Conservation (phyloP, 768 basidiomycete genomes). For the Pulveroboletus ravenelii region DNA sequence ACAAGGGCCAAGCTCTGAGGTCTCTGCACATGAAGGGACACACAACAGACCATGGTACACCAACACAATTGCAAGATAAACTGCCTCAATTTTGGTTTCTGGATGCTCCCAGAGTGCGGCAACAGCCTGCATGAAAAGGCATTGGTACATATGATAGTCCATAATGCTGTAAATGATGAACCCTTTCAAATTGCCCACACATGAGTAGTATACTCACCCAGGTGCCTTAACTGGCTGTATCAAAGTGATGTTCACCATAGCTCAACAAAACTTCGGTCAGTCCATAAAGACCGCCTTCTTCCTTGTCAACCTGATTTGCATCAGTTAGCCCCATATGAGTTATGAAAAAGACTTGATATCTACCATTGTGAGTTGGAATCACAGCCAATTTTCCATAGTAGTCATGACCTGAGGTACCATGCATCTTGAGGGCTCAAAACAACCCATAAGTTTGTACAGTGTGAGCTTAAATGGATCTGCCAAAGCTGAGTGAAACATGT, state of each 20-base stretch:
- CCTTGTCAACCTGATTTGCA: constrained; percentile 61
- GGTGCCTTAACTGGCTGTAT: constrained; percentile 57
- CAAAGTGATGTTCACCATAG: constrained; percentile 81
- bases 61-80: constrained; percentile 88
- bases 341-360: neutral
- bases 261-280: constrained; percentile 71
- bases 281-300: constrained; percentile 72
- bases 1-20: constrained; percentile 82
- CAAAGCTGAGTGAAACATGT: constrained; percentile 83
- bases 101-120: constrained; percentile 85
- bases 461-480: constrained; percentile 96
- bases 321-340: constrained; percentile 9
- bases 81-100: constrained; percentile 87
- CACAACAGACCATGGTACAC: constrained; percentile 91
- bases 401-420: constrained; percentile 79
- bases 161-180: constrained; percentile 31
- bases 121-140: constrained; percentile 56
- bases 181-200: constrained; percentile 93
- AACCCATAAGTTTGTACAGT: constrained; percentile 92
- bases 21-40: constrained; percentile 74
- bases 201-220: constrained; percentile 85
- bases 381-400: constrained; percentile 97
- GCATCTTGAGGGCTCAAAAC: constrained; percentile 76
- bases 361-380: constrained; percentile 92
- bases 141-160: neutral